These are phyloP conservation scores for Torrubiella hemipterigena DNA, from an alignment of 2,329 filamentous ascomycete genomes.

Conservation along the genomic window DNA sequence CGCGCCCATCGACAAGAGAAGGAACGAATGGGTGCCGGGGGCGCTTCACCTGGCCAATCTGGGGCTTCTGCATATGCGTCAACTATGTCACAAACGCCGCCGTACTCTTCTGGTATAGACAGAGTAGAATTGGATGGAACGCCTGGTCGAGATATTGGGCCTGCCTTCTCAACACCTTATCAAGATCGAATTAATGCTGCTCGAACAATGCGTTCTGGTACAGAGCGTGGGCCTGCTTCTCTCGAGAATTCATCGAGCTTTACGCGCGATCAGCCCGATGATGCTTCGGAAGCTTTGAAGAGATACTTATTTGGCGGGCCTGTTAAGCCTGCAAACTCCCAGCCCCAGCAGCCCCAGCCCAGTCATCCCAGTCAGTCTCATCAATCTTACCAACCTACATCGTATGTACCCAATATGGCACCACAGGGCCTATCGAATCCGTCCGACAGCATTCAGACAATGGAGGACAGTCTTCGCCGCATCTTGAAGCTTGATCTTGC, in stretches of 20 bases:
- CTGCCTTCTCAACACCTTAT: conserved; percentile 57
- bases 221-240: too few relatives aligned
- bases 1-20: conserved; percentile 73
- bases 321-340: conserved; percentile 1
- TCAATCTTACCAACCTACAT: conserved; percentile 1
- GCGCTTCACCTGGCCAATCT: conserved; percentile 27
- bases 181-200: conserved; percentile 48
- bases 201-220: conserved; percentile 19
- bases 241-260: too few relatives aligned
- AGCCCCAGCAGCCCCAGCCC: conserved; percentile 1
- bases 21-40: conserved; percentile 36
- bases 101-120: conserved; percentile 13
- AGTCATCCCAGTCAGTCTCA: too few relatives aligned
- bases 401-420: conserved; percentile 1
- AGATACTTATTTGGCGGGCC: conserved; percentile 11
- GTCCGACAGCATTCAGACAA: conserved; percentile 27
- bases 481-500: conserved; percentile 33
- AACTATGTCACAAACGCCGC: conserved; percentile 2
- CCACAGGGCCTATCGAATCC: conserved; percentile 9
- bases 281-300: conserved; percentile 33
- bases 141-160: conserved; percentile 42
- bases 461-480: conserved; percentile 42
- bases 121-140: conserved; percentile 50
- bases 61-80: conserved; percentile 35
- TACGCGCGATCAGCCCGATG: conserved; percentile 14